phyloP scores from a whole-genome alignment of 805 yeast species.

The Priceomyces melissophilus region DNA sequence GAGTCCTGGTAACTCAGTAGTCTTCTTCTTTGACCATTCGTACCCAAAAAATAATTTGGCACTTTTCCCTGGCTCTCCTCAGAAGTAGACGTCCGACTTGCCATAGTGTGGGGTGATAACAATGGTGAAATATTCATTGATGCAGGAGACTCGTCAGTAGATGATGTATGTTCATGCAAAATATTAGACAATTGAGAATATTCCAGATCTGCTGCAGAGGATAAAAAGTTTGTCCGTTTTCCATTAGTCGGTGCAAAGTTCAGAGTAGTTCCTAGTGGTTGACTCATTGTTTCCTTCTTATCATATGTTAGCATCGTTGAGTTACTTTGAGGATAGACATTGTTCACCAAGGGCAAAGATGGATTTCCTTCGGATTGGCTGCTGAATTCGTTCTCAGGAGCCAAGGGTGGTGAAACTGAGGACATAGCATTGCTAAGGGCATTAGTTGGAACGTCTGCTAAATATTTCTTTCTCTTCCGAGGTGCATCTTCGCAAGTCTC shows the following conservation, averaged over 20 bases:
- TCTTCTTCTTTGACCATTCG: not conserved
- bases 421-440: constrained; percentile 8
- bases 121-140: constrained; percentile 33
- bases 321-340: not conserved
- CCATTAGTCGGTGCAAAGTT: not conserved
- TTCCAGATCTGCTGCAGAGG: constrained; percentile 71
- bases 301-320: constrained; percentile 1
- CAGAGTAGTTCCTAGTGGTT: not conserved
- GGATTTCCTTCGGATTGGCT: not conserved
- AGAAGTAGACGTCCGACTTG: constrained; percentile 6
- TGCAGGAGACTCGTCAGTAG: constrained; percentile 37
- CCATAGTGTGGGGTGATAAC: constrained; percentile 29
- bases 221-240: constrained; percentile 49
- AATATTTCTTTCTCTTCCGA: constrained; percentile 77
- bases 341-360: not conserved
- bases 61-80: too few species aligned
- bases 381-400: not conserved
- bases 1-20: constrained; percentile 14
- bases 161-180: constrained; percentile 31
- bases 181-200: constrained; percentile 67
- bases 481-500: constrained; percentile 85
- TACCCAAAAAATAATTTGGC: constrained; percentile 9
- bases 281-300: not conserved
- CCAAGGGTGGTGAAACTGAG: not conserved
- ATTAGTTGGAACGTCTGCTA: constrained; percentile 53